Conservation (phyloP, 2,329 filamentous ascomycete genomes). For the Xylariomycetidae sp. region DNA sequence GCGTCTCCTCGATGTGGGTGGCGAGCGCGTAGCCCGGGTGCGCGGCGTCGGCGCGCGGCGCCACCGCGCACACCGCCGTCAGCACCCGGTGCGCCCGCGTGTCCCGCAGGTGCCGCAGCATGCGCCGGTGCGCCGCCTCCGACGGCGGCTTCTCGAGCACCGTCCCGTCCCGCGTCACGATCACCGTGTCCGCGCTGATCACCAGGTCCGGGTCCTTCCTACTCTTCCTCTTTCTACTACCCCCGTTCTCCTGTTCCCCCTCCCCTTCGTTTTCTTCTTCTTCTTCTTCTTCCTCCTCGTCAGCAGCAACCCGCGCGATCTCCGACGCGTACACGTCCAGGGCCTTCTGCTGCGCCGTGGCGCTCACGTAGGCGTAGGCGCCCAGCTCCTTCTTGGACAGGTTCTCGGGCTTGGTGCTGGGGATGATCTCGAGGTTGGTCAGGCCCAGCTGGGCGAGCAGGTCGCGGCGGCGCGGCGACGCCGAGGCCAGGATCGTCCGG, state of each 20-base stretch:
- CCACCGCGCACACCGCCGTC: slow-evolving; percentile 80
- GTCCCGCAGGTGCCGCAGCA: slow-evolving; percentile 79
- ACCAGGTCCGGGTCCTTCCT: slow-evolving; percentile 71
- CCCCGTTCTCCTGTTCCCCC: too few species aligned
- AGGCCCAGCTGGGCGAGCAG: slow-evolving; percentile 82
- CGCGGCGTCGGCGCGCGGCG: slow-evolving; percentile 72
- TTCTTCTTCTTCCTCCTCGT: slow-evolving; percentile 1
- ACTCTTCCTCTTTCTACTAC: slow-evolving; percentile 3
- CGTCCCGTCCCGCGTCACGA: slow-evolving; percentile 68
- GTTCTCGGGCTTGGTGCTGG: slow-evolving; percentile 80
- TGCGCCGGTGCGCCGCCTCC: slow-evolving; percentile 75
- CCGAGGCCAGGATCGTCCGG: slow-evolving; percentile 84
- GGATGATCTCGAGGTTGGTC: slow-evolving; percentile 74
- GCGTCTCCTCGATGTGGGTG: slow-evolving; percentile 82
- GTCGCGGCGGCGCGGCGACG: slow-evolving; percentile 78
- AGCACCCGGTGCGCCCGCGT: slow-evolving; percentile 74
- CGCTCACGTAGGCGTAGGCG: slow-evolving; percentile 86
- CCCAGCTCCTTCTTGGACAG: slow-evolving; percentile 69
- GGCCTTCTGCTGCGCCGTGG: slow-evolving; percentile 80
- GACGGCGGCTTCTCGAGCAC: slow-evolving; percentile 89
- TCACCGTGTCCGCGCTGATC: slow-evolving; percentile 85
- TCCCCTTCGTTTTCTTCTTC: slow-evolving; percentile 35
- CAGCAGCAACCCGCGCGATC: slow-evolving; percentile 30
- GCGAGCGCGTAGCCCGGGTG: slow-evolving; percentile 84
- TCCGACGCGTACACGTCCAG: slow-evolving; percentile 60